Evolutionary conservation across 75 land plant species (phyloP), one percentile per base, ranked within the genome.

Genomic region (Selaginella tamariscina): DNA sequence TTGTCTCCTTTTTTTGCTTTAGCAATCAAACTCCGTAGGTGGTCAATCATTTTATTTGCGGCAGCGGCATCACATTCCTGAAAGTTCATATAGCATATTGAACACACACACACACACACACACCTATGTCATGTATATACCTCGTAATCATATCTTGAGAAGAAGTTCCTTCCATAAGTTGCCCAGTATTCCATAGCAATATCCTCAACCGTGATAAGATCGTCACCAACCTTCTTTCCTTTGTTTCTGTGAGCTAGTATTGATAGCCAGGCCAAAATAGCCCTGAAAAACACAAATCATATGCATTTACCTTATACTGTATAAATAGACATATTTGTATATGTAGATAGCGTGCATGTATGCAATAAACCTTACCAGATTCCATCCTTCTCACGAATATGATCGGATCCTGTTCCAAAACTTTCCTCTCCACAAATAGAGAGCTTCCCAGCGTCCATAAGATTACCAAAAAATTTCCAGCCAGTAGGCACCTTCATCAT

Each of bases 381-480:
- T 27, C 97, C 97, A 82, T 92, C 98, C 77, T 93, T 93, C 77
- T 93, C 98, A 44, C 98, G 85, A 31, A 93, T 85, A 69, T 93
- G 98, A 75, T 93, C 98, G 54, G 96, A 89, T 63, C 98, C 98
- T 29, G 98, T 93, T 33, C 98, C 98, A 79, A 93, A 93, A 77
- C 98, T 93, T 76, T 93, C 98, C 71, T 93, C 98, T 65, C 98
- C 98, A 74, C 98, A 93, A 9, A 89, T 79, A n/a, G 98, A 93
- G 69, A 91, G 77, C 39, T 79, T 86, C 54, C 98, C 98, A 33
- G 88, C 95, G 83, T 93, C 98, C 98, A 93, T 93, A 32, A 93
- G 85, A 77, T 93, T 93, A 15, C 88, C 98, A 73, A 93, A 93
- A 66, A 93, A 93, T 68, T 93, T 93, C 98, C 98, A 93, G 13